Evolutionary conservation across 805 yeast genomes (phyloP).

Genomic region (Alloascoidea africana): DNA sequence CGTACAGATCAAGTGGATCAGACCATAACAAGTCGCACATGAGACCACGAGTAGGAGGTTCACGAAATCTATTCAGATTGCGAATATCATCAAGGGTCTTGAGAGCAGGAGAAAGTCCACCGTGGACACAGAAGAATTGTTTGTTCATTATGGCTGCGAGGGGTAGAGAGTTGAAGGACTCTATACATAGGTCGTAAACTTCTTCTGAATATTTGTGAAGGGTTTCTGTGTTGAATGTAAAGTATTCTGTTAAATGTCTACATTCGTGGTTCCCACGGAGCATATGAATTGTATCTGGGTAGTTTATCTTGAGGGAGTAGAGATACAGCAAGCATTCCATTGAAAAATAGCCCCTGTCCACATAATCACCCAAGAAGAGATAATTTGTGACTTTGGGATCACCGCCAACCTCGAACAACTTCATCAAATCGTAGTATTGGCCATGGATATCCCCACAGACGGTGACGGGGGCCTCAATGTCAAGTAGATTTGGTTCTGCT

Average conservation of each 20-base stretch:
- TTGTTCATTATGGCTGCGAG: constrained; percentile 87
- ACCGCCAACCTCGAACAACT: constrained; percentile 88
- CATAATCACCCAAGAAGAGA: constrained; percentile 85
- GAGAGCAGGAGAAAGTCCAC: constrained; percentile 85
- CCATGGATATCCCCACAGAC: constrained; percentile 98
- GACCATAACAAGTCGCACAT: constrained; percentile 96
- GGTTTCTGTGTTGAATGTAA: constrained; percentile 87
- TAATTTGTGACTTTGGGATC: constrained; percentile 69
- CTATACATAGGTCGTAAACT: constrained; percentile 63
- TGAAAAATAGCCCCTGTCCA: constrained; percentile 86
- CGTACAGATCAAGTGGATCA: constrained; percentile 76
- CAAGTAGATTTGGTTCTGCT: constrained; percentile 64
- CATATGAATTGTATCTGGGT: constrained; percentile 62
- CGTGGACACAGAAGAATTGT: constrained; percentile 93
- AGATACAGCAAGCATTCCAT: constrained; percentile 71
- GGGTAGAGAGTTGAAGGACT: constrained; percentile 76
- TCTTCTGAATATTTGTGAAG: constrained; percentile 56
- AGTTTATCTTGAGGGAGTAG: constrained; percentile 65
- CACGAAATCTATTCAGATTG: constrained; percentile 64
- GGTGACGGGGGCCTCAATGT: constrained; percentile 84
- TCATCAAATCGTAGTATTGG: constrained; percentile 80
- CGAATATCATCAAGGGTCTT: constrained; percentile 53
- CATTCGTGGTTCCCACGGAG: constrained; percentile 94
- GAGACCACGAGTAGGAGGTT: constrained; percentile 86
- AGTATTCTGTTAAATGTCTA: constrained; percentile 82